Conservation (phyloP, 768 basidiomycete genomes). For the Auriscalpium vulgare region DNA sequence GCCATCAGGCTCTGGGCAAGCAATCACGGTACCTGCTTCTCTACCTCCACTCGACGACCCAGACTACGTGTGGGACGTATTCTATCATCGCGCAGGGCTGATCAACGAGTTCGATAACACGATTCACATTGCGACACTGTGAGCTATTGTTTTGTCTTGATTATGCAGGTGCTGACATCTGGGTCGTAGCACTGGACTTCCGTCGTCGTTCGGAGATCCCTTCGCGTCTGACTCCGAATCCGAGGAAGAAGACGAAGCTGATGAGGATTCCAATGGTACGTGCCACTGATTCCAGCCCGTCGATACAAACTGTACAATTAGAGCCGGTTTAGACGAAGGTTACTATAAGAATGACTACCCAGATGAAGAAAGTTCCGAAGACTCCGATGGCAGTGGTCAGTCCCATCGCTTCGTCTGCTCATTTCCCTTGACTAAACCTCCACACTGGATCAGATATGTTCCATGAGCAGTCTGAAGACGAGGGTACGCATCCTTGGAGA, state of each 20-base stretch:
- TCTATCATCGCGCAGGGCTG: conserved; percentile 61
- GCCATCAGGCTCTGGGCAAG: neutral
- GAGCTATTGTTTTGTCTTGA: conserved; percentile 16
- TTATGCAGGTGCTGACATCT: neutral
- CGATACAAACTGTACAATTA: neutral
- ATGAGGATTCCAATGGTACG: conserved; percentile 80
- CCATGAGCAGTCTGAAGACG: neutral
- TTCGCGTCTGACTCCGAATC: conserved; percentile 49
- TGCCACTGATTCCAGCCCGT: neutral
- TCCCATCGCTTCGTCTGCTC: neutral
- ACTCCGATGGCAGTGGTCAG: conserved; percentile 20
- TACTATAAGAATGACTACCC: conserved; percentile 85
- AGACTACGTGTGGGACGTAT: conserved; percentile 83
- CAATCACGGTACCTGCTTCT: conserved; percentile 2
- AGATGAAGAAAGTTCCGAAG: conserved; percentile 44
- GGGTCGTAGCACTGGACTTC: conserved; percentile 50
- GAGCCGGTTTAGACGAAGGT: conserved; percentile 51
- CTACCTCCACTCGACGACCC: conserved; percentile 20
- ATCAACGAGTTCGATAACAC: conserved; percentile 50
- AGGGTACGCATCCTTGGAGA: neutral
- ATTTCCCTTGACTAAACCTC: neutral
- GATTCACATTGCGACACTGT: conserved; percentile 58
- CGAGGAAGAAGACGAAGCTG: conserved; percentile 65
- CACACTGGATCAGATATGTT: neutral
- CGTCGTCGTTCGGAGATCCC: conserved; percentile 43